Evolutionary conservation across 2,329 filamentous ascomycete genomes (phyloP).

Genomic region (Aspergillus aculeatinus): DNA sequence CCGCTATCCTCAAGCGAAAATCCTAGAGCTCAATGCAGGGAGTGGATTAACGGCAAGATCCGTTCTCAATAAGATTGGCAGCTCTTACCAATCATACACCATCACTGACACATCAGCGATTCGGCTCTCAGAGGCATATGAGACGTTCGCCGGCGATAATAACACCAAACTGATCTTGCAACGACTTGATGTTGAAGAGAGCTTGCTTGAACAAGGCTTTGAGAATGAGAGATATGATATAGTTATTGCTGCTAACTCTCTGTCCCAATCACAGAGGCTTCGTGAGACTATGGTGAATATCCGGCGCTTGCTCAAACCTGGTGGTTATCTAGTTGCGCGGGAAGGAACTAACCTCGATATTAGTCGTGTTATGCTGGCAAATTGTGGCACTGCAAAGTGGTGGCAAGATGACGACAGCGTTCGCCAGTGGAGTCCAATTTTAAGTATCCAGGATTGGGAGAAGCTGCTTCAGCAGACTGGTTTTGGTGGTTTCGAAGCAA

Average conservation of each 20-base stretch:
- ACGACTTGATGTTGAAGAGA: slow-evolving; percentile 24
- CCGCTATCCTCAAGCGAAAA: slow-evolving; percentile 5
- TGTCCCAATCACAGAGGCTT: slow-evolving; percentile 27
- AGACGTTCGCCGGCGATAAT: slow-evolving; percentile 22
- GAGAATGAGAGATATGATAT: slow-evolving; percentile 25
- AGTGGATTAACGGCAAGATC: slow-evolving; percentile 12
- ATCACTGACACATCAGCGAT: slow-evolving; percentile 25
- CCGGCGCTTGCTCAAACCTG: slow-evolving; percentile 33
- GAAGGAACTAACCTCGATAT: neutral
- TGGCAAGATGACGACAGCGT: neutral
- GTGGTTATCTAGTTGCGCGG: slow-evolving; percentile 30
- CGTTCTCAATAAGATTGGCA: neutral
- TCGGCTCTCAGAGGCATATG: slow-evolving; percentile 29
- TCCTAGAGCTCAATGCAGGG: slow-evolving; percentile 23
- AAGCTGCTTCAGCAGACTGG: neutral
- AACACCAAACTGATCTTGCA: slow-evolving; percentile 21
- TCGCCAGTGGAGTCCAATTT: neutral
- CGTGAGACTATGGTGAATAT: slow-evolving; percentile 23
- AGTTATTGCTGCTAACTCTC: slow-evolving; percentile 29
- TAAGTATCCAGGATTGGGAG: neutral
- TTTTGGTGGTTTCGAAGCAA: slow-evolving; percentile 2
- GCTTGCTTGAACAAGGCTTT: slow-evolving; percentile 26
- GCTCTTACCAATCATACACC: slow-evolving; percentile 10
- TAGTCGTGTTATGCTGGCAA: neutral
- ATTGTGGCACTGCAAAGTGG: neutral